Conservation (phyloP, 2,329 filamentous ascomycete species). For the Colletotrichum kahawae region DNA sequence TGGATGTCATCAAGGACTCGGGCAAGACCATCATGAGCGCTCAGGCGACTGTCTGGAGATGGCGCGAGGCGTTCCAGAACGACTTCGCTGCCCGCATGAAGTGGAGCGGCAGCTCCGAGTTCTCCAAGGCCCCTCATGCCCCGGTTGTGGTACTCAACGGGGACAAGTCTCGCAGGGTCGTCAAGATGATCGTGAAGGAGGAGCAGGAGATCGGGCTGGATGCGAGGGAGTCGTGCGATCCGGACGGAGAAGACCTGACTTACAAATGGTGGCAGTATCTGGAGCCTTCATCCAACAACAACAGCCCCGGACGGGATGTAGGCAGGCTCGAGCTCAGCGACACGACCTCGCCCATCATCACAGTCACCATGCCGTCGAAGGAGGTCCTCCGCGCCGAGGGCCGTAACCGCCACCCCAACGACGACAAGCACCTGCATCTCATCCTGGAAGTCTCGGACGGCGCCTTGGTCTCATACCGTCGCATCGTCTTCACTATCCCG, state of each 20-base stretch:
- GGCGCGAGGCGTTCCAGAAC: constrained; percentile 55
- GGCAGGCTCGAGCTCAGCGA: neutral
- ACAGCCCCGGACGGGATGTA: neutral
- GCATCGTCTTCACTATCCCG: constrained; percentile 3
- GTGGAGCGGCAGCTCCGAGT: constrained; percentile 12
- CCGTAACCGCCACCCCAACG: neutral
- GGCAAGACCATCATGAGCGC: constrained; percentile 38
- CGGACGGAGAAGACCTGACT: constrained; percentile 19
- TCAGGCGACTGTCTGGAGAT: constrained; percentile 58
- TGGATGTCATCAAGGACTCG: constrained; percentile 39
- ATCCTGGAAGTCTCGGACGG: constrained; percentile 9
- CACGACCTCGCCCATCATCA: neutral
- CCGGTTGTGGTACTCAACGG: constrained; percentile 27
- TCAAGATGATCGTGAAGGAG: constrained; percentile 8
- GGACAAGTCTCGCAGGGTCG: constrained; percentile 15
- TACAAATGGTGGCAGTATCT: constrained; percentile 24
- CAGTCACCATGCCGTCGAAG: constrained; percentile 3
- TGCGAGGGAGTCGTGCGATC: constrained; percentile 21
- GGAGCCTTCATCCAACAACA: constrained; percentile 16
- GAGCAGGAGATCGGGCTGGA: constrained; percentile 19
- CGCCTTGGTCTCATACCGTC: neutral
- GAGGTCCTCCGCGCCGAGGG: neutral
- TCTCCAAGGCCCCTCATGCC: constrained; percentile 10
- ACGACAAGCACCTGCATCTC: constrained; percentile 4
- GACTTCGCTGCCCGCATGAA: constrained; percentile 34